Evolutionary conservation across 148 eudicot genomes (phyloP), one percentile per base, ranked within the genome.

Genomic region (Rhododendron ferrugineum): DNA sequence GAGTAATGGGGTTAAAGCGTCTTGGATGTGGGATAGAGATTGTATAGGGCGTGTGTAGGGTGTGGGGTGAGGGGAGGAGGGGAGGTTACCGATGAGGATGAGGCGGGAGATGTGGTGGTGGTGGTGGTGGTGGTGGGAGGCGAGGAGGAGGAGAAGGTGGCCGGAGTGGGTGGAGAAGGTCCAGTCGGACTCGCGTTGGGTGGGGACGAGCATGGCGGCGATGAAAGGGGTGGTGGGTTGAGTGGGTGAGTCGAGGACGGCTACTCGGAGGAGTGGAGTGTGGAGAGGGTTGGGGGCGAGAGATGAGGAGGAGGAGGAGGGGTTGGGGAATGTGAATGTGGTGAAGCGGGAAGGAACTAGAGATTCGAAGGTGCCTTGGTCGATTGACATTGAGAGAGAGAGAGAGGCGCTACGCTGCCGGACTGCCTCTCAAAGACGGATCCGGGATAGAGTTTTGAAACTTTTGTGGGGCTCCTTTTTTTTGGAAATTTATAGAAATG

Each of bases 121-220:
- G 73, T 66, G 73, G 11, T 11, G n/a, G 91, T 88, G 36, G 77
- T 88, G 5, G 82, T 81, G 81, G 40, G 8, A 40, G 56, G 79
- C 81, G 44, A 95, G 86, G 82, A 95, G 92, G 84, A 93, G 98
- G 79, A 90, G 89, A 81, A 92, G 99, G 84, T 93, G 99, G 84
- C 99, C 99, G 82, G 92, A 26, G 60, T 86, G 84, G 18, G 98
- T 97, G 82, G 92, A 79, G 88, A 94, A 97, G 86, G 88, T 91
- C 99, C 98, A 95, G 90, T 95, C 98, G 46, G 89, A 82, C 83
- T 95, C 96, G 37, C 96, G 94, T 90, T 86, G 58, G 9, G 70
- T 79, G 5, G 98, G 99, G 76, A 97, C 98, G 80, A 93, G 56
- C 89, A 95, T 91, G 75, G 98, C 98, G 42, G 94, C 98, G 77